Evolutionary conservation across 306 rosid genomes (phyloP), one percentile per base, ranked within the genome.

Genomic region (Prosopis cineraria): DNA sequence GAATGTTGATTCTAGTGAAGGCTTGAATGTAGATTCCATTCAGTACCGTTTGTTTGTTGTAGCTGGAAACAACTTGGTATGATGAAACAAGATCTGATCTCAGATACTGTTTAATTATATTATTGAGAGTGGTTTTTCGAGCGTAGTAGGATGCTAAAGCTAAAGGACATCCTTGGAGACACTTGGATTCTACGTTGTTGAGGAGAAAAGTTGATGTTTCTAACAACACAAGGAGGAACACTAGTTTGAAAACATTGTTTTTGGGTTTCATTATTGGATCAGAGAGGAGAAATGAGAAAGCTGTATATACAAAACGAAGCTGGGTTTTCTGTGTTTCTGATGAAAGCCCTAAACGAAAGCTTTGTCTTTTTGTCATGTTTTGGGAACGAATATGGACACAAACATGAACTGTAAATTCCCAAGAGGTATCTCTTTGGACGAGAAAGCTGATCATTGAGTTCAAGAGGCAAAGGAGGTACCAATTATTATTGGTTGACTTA

Each of bases 231-330:
- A 62, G 25, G 24, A 34, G 9, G 27, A 52, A 52, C 29, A 20
- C 27, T 4, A 3, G 3, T n/a, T n/a, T n/a, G n/a, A 34, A 1
- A 33, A 34, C 69, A n/a, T 14, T 3, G 25, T 10, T 31, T 33
- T 31, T 33, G 43, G 27, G 44, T 33, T 64, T 11, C 69, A 64
- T 64, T 64, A 64, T 64, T 64, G 69, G 44, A 9, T 64, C 44
- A 52, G 3, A n/a, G 58, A n/a, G 25, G 34, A 17, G 20, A 31
- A 3, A 62, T 30, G 41, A 62, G 24, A 17, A 62, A 14, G 19
- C 4, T 34, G 5, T 1, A 10, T 63, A n/a, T n/a, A n/a, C n/a
- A 44, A 19, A 34, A 3, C 69, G 30, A 30, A 60, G 3, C 33
- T 13, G 7, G n/a, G 3, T 29, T 58, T 29, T 29, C 13, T 6